Evolutionary conservation across 495 filamentous ascomycete species (phyloP).

Genomic region (Glonium stellatum): DNA sequence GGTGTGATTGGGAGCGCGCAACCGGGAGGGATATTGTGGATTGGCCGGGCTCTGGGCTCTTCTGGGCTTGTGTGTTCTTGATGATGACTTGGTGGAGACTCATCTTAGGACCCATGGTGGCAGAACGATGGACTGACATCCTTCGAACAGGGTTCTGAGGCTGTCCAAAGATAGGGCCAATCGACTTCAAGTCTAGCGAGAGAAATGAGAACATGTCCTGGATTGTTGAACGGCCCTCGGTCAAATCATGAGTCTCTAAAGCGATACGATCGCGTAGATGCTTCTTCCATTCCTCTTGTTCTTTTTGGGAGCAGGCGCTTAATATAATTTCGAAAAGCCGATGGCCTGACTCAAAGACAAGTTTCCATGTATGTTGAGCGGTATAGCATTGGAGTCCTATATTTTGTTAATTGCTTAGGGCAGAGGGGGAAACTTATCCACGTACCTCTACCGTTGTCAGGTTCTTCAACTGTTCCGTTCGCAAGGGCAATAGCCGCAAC

Average conservation of each 20-base stretch:
- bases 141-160: slow-evolving; percentile 64
- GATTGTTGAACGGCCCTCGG: slow-evolving; percentile 42
- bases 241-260: slow-evolving; percentile 37
- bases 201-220: slow-evolving; percentile 53
- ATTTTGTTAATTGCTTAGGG: slow-evolving; percentile 1
- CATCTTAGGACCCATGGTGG: slow-evolving; percentile 56
- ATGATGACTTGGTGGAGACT: slow-evolving; percentile 72
- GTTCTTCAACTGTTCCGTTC: slow-evolving; percentile 65
- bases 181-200: slow-evolving; percentile 60
- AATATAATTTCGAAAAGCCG: slow-evolving; percentile 78
- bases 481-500: slow-evolving; percentile 66
- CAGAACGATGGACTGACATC: slow-evolving; percentile 72
- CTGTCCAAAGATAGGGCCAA: slow-evolving; percentile 66
- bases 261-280: slow-evolving; percentile 42
- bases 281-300: slow-evolving; percentile 71
- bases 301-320: slow-evolving; percentile 76
- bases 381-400: slow-evolving; percentile 79
- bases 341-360: slow-evolving; percentile 73
- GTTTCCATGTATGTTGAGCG: slow-evolving; percentile 84
- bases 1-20: slow-evolving; percentile 63
- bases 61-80: slow-evolving; percentile 73
- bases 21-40: slow-evolving; percentile 44
- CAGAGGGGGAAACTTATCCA: slow-evolving; percentile 17
- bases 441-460: slow-evolving; percentile 75
- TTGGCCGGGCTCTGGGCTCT: slow-evolving; percentile 42